Evolutionary conservation across 1,139 yeast genomes (phyloP), one percentile per base, ranked within the genome.

Genomic region (Candida tetrigidarum): DNA sequence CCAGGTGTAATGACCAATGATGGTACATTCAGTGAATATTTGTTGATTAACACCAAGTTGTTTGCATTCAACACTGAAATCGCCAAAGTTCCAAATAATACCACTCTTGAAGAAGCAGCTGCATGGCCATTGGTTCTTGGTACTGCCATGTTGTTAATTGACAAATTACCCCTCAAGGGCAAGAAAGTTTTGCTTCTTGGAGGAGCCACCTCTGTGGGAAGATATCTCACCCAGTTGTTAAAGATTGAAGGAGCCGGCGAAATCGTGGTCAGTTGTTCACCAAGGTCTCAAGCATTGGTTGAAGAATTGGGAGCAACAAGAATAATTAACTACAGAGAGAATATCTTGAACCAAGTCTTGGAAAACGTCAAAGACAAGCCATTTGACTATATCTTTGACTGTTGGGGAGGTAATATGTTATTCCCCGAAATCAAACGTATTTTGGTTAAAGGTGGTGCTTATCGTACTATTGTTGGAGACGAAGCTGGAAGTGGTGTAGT

Each of bases 141-240:
- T 9, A 71, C 89, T 1, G 88, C 89, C 0, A 67, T 59, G 50
- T 68, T 66, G 34, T 58, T 80, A 43, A 58, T 81, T 41, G 62
- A 62, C 43, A 36, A 32, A 1, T 34, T 42, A 2, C 41, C 34
- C 12, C 18, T 50, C 10, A 19, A 28, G 7, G 34, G 38, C 29
- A 45, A 45, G 22, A 65, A 65, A 47, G 76, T 86, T 1, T 66
- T 86, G 41, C 70, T 88, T 34, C 69, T 85, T 48, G 96, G 96
- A 35, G 93, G 86, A 11, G 80, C 87, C 3, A 80, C 93, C 1
- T 70, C 84, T 10, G 86, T 85, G 7, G 95, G 92, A 1, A 62
- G 80, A 48, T 76, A 70, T 63, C 74, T 77, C 2, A 69, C 81
- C 20, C 89, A 84, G 57, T 55, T 86, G 16, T 74, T 83, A 19